Evolutionary conservation across 1,284 basidiomycete genomes (phyloP), one percentile per base, ranked within the genome.

Genomic region (Rugosomyces carneus): DNA sequence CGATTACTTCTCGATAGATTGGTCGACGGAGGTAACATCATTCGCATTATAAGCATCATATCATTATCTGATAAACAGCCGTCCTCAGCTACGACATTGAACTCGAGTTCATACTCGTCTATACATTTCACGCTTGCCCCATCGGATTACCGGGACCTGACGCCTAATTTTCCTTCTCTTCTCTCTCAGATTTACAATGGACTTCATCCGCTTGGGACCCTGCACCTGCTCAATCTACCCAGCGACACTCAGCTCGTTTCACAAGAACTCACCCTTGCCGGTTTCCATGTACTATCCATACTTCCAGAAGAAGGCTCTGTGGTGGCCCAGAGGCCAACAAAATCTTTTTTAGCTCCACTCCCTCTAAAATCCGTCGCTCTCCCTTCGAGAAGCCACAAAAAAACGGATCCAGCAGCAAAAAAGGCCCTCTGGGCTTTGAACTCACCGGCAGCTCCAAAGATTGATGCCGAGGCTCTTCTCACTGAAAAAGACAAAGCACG

Each of bases 351-450:
- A 32, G 53, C 68, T 16, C 54, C 70, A 5, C 41, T 70, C 38
- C 54, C 66, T 23, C 54, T 73, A 45, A 67, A 72, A 54, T 58
- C 60, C 7, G 53, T 64, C 3, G 54, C 68, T 2, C 63, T 68
- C 5, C 66, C 75, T 11, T 66, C 78, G 31, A 67, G 73, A 40
- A 72, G 69, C 29, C 72, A 73, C 45, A 79, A 72, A 59, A 80
- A 81, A 56, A 69, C 75, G 6, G 79, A 76, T 32, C 70, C 76
- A 36, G 78, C 83, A 5, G 77, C 80, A 42, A 90, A 88, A 64
- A 84, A 85, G 58, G 83, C 85, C 0, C 68, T 93, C 10, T 93
- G 89, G 89, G 69, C 86, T 6, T 70, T 91, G 31, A 80, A 66
- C 29, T 66, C 81, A 1, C 73, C 81, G 6, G 66, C 74, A 0